Percentiles rank a stretch among this genome's conserved stretches.
These are phyloP conservation scores for Westerdykella ornata DNA, from an alignment of 2,329 filamentous ascomycete genomes.

Conservation along the genomic window DNA sequence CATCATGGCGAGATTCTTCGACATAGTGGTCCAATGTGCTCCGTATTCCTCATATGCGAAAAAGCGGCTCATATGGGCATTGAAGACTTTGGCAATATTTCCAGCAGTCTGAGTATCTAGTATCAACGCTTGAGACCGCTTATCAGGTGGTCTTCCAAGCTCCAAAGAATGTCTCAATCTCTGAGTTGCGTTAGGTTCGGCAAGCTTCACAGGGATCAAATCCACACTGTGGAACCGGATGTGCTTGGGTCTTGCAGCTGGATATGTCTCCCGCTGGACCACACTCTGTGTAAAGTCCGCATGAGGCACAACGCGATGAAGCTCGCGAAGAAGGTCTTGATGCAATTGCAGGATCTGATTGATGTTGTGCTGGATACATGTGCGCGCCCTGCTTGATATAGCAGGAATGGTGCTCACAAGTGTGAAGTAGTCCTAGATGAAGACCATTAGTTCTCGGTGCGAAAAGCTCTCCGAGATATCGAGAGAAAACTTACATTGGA, in stretches of 20 bases:
- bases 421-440: conserved; percentile 41
- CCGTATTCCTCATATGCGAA: conserved; percentile 88
- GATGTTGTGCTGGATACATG: conserved; percentile 71
- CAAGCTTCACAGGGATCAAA: conserved; percentile 35
- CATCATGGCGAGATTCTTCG: conserved; percentile 65
- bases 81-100: conserved; percentile 50
- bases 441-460: not conserved
- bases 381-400: conserved; percentile 56
- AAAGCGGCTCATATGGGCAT: conserved; percentile 62
- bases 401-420: conserved; percentile 64
- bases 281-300: conserved; percentile 45
- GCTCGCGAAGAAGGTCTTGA: conserved; percentile 67
- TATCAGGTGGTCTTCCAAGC: conserved; percentile 38
- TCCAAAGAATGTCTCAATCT: conserved; percentile 43
- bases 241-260: conserved; percentile 36
- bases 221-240: conserved; percentile 47
- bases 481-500: conserved; percentile 58
- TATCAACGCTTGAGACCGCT: conserved; percentile 32
- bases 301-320: conserved; percentile 64
- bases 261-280: conserved; percentile 27
- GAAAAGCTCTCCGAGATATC: not conserved
- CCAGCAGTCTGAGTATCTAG: conserved; percentile 50
- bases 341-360: conserved; percentile 77
- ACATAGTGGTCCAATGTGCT: conserved; percentile 80
- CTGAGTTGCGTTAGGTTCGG: conserved; percentile 29